Percentiles rank a stretch among this genome's conserved stretches.
phyloP scores from a whole-genome alignment of 2,329 filamentous ascomycete species.

The Trichoderma simmonsii region DNA sequence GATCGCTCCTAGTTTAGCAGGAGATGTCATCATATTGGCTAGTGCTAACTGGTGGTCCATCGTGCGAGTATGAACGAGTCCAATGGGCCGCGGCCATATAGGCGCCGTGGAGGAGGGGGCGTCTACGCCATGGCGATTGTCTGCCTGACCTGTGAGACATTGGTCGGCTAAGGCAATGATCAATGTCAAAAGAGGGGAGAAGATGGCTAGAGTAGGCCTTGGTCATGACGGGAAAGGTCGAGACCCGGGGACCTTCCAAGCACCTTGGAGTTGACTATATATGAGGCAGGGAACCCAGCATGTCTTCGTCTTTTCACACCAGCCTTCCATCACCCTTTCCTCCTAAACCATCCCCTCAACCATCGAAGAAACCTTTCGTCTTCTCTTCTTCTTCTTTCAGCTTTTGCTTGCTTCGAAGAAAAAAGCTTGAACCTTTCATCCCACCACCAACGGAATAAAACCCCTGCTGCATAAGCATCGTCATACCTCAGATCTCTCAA shows the following conservation, averaged over 20 bases:
- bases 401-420: not conserved
- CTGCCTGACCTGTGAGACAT: not conserved
- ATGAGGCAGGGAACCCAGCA: not conserved
- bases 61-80: not conserved
- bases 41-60: not conserved
- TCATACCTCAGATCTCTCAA: not conserved
- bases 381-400: not conserved
- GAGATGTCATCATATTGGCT: conserved; percentile 3
- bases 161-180: not conserved
- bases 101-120: conserved; percentile 1
- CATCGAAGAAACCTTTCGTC: not conserved
- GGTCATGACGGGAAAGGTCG: not conserved
- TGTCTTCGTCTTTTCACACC: not conserved
- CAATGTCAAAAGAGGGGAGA: not conserved
- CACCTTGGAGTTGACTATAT: not conserved
- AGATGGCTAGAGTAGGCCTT: not conserved
- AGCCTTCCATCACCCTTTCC: not conserved
- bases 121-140: not conserved
- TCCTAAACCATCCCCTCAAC: not conserved
- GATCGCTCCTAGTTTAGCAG: not conserved
- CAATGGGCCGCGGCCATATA: not conserved
- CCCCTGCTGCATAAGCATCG: not conserved
- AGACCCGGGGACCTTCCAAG: not conserved
- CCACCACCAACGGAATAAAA: not conserved
- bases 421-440: not conserved